A percentile compares a stretch with the other conserved stretches of the same genome.
phyloP scores from a whole-genome alignment of 202 grass and related monocot species.

The Tripidium arundinaceum region DNA sequence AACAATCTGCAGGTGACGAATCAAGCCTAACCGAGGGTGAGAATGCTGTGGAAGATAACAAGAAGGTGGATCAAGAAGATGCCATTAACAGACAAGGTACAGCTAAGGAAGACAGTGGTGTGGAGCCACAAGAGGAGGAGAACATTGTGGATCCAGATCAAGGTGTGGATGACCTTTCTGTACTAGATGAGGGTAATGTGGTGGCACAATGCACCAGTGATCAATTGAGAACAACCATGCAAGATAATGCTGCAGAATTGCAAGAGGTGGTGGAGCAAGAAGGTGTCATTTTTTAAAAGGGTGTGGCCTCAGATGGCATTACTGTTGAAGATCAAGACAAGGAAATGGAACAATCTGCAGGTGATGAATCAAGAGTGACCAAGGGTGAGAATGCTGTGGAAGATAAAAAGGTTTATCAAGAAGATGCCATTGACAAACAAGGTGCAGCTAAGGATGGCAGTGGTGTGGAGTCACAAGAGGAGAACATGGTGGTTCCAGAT shows the following conservation, averaged over 20 bases:
- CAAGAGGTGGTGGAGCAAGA: slow-evolving; percentile 7
- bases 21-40: neutral
- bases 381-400: neutral
- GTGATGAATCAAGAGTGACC: neutral
- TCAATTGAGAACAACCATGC: neutral
- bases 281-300: neutral
- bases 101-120: slow-evolving; percentile 7
- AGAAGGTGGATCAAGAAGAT: slow-evolving; percentile 21
- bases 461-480: slow-evolving; percentile 1
- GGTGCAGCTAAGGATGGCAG: neutral
- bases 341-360: neutral
- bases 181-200: neutral
- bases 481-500: slow-evolving; percentile 2
- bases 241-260: neutral
- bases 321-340: slow-evolving; percentile 1
- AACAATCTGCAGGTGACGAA: neutral
- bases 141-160: neutral
- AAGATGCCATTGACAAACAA: neutral
- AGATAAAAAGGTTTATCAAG: slow-evolving; percentile 14
- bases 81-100: neutral
- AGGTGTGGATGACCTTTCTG: neutral
- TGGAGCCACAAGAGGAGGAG: neutral
- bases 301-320: neutral
- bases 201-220: neutral
- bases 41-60: neutral